Evolutionary conservation across 169 alveolate species (phyloP), one percentile per base, ranked within the genome.

Genomic region (Cryptosporidium canis): DNA sequence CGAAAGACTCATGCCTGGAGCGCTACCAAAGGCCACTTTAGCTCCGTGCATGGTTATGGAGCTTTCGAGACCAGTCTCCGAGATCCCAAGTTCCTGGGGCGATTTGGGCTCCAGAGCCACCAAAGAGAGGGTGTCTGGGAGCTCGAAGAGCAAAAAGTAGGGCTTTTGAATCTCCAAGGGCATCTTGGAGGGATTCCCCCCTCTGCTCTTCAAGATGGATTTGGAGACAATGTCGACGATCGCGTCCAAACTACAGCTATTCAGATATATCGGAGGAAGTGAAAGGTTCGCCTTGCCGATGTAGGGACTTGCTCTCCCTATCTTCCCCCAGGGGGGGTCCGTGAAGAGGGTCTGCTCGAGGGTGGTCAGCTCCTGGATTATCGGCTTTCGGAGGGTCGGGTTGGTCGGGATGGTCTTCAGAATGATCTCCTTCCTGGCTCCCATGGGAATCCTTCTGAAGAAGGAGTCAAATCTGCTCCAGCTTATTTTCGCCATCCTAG

Each of bases 401-500:
- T 51, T 55, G 31, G 56, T 55, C 24, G 85, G 85, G 9, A 72
- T 55, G 7, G 85, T 72, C 5, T 72, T 72, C 24, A 72, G 21
- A 27, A 72, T 72, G 14, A 55, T 72, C 16, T 72, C 85, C 48
- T 72, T 72, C 9, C 18, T 72, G 7, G 47, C 18, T 24, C 85
- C 85, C 67, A 72, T 72, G 12, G 85, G 85, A 37, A 72, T 72
- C 33, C 27, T 51, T 18, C 85, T 51, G 8, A 72, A 72, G 27
- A 37, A 72, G 41, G 85, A 72, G 27, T 72, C 85, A 41, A 72
- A 72, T 45, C 65, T 72, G 24, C 85, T 72, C 85, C 85, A 72
- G 1, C 71, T 55, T n/a, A 72, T 53, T 56, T 72, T 72, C 9
- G 85, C 85, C 35, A 72, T 35, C 41, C 85, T 72, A 3, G 85